These are phyloP conservation scores for Syzygium aqueum DNA, from an alignment of 345 rosid species.

Conservation along the genomic window DNA sequence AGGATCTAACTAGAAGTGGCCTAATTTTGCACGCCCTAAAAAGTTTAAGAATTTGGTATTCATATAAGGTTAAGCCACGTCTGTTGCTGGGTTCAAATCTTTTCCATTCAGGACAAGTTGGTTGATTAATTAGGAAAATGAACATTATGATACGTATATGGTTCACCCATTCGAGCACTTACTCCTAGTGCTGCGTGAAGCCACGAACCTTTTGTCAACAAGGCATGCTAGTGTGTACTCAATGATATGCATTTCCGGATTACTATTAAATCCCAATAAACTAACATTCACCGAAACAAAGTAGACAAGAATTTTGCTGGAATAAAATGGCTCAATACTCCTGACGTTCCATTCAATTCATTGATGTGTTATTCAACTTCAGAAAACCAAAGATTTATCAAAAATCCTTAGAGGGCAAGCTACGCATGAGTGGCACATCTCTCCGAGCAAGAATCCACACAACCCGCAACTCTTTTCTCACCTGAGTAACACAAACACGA, in stretches of 20 bases:
- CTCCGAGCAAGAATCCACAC: slow-evolving; percentile 31
- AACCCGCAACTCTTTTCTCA: slow-evolving; percentile 25
- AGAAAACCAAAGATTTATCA: not conserved
- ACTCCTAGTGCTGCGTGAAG: not conserved
- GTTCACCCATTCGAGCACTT: not conserved
- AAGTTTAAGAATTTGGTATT: not conserved
- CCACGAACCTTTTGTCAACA: not conserved
- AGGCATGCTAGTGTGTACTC: not conserved
- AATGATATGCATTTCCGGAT: not conserved
- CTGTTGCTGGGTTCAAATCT: not conserved
- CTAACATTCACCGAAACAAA: not conserved
- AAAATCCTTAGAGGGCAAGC: not conserved
- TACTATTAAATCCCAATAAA: not conserved
- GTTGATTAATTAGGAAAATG: not conserved
- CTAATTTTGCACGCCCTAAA: not conserved
- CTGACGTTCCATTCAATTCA: not conserved
- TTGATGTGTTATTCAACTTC: not conserved
- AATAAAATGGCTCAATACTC: not conserved
- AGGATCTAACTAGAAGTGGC: not conserved
- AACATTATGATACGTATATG: not conserved
- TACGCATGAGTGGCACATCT: slow-evolving; percentile 10
- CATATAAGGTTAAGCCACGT: not conserved
- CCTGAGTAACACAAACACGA: slow-evolving; percentile 5
- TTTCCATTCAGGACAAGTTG: not conserved
- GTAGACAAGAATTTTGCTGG: not conserved